Base-by-base conservation (phyloP, 2,329 filamentous ascomycete species). In the Plectosphaerella cucumerina region DNA sequence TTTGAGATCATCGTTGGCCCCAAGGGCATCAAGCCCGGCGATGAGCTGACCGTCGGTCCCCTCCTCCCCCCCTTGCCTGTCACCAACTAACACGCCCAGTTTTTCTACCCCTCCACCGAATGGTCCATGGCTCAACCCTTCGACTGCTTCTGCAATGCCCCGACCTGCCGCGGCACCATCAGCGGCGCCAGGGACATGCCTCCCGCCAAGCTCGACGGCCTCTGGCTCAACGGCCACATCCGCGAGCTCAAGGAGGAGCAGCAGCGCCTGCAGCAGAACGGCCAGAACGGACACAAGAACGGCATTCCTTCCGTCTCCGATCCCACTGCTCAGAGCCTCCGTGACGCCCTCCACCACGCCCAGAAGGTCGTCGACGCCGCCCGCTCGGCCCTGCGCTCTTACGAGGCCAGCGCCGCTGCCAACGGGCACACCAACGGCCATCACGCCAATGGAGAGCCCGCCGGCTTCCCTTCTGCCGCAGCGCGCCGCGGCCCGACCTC, bases 71-170 rank as follows among this genome's bases (percentile, higher is more conserved):
- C 20, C 10, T 20, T 6, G 3, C 4, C 20, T 11, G 10, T n/a
- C 20, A n/a, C 18, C 20, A 23, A 17, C 33, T 53, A 43, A 49
- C 22, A 18, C 20, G 44, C 46, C 34, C 14, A 81, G 63, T 90
- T 89, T 71, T 90, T 89, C 69, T 90, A 90, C 60, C 85, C 86
- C 4, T 87, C 83, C 49, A 89, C 85, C 1, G 86, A 90, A 68
- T 90, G 85, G 85, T 61, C 74, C 60, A 89, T 90, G 86, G 81
- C 82, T 31, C 86, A 89, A 71, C 77, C 84, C 4, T 90, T 90
- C 62, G 69, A 78, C 53, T 90, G 86, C 64, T 71, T 78, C 53
- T 90, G 86, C 63, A 74, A 75, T 54, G 74, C 73, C 5, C 58
- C 71, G 0, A 69, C 70, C 18, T 90, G 86, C 68, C 75, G 76